Percentiles rank a stretch among this genome's conserved stretches.
phyloP scores from a whole-genome alignment of 73 alveolate species.

The Stentor coeruleus region DNA sequence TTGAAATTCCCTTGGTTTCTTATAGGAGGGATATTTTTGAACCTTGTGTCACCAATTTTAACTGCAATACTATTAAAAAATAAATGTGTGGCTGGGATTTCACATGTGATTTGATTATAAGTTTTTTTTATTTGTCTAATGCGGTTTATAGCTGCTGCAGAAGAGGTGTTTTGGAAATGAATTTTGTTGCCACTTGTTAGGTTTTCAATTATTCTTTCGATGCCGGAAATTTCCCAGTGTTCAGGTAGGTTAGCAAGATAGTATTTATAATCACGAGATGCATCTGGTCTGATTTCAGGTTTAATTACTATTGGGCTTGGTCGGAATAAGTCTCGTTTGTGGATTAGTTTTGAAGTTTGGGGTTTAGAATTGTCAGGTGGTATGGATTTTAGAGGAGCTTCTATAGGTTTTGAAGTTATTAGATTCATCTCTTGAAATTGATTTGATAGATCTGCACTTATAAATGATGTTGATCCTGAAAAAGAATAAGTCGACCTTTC shows the following conservation, averaged over 20 bases:
- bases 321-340: background rate
- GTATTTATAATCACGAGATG: background rate
- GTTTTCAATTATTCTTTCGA: background rate
- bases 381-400: background rate
- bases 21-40: conserved; percentile 32
- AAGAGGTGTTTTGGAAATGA: background rate
- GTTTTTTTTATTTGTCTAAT: background rate
- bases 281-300: background rate
- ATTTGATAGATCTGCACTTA: background rate
- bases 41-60: conserved; percentile 1
- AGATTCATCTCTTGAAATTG: background rate
- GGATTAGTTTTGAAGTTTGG: background rate
- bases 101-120: background rate
- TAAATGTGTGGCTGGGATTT: conserved; percentile 33
- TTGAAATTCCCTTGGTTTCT: conserved; percentile 28
- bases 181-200: background rate
- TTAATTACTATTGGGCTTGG: background rate
- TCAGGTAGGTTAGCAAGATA: conserved; percentile 12
- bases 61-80: conserved; percentile 18
- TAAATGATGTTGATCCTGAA: conserved; percentile 8
- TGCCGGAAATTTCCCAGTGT: conserved; percentile 10
- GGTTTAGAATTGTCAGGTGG: background rate
- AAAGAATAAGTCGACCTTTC: background rate
- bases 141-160: background rate
- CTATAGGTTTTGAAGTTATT: background rate